Conservation (phyloP, 306 rosid genomes). For the Fagus crenata region DNA sequence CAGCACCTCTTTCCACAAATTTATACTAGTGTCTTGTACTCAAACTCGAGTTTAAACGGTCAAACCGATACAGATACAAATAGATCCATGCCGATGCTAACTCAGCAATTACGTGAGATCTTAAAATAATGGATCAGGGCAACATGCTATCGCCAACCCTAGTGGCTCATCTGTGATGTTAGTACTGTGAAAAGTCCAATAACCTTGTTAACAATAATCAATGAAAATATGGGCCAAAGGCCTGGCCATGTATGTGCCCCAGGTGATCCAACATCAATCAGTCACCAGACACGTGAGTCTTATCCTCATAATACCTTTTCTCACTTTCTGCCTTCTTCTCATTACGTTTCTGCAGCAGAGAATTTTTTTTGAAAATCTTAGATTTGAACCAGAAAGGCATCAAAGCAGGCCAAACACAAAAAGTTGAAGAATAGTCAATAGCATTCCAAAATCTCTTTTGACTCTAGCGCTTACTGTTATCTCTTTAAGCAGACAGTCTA, state of each 20-base stretch:
- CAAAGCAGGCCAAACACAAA: neutral
- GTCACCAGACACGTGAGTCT: slow-evolving; percentile 66
- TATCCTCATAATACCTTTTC: slow-evolving; percentile 71
- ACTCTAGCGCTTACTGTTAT: neutral
- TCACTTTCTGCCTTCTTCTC: slow-evolving; percentile 88
- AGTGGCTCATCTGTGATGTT: slow-evolving; percentile 19
- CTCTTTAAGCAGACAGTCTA: neutral
- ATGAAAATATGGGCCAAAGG: neutral
- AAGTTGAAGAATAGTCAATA: neutral
- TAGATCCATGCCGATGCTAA: slow-evolving; percentile 6
- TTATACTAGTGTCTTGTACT: slow-evolving; percentile 9
- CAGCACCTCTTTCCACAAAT: slow-evolving; percentile 5
- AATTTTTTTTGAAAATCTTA: neutral
- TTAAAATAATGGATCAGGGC: neutral
- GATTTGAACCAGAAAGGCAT: neutral
- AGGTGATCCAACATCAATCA: slow-evolving; percentile 38
- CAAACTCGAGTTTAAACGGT: slow-evolving; percentile 1
- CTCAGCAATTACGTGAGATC: slow-evolving; percentile 15
- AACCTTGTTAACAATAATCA: neutral
- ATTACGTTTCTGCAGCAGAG: slow-evolving; percentile 68
- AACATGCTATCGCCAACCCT: slow-evolving; percentile 16
- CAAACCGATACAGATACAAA: slow-evolving; percentile 4
- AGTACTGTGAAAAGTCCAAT: slow-evolving; percentile 6
- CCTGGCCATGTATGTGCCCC: slow-evolving; percentile 21
- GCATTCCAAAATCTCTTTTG: neutral